Evolutionary conservation across 345 rosid genomes (phyloP), one percentile per base, ranked within the genome.

Genomic region (Gossypioides kirkii): DNA sequence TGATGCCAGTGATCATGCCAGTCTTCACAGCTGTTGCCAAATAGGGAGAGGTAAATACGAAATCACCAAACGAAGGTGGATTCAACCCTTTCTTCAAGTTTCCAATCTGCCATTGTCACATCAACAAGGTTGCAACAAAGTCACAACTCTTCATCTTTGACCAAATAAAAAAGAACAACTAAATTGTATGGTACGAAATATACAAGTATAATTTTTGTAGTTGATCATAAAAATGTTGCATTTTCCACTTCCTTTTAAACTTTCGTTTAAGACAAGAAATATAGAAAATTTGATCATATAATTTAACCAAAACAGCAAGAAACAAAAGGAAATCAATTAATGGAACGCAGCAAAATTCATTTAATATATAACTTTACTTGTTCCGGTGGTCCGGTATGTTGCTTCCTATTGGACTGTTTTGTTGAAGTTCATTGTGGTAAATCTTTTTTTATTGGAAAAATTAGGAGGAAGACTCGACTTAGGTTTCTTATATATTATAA

Each of bases 1-100:
- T 86, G 81, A 91, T 77, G 53, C 97, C 97, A 2, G 96, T 91
- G 79, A 91, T 72, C 65, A 93, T 81, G 70, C 98, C 97, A 2
- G 94, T 86, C 77, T 90, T 88, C 61, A 88, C 67, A 2, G 92
- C 91, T 8, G 83, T 73, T 9, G 78, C 42, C 17, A 90, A 84
- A 78, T 88, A 80, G 26, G 92, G 85, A 10, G 85, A 78, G 61
- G 77, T 80, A 55, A 93, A 87, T 4, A 82, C 74, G 60, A 93
- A 74, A 82, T 90, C 87, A 53, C 86, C 80, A 45, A 89, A 58
- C 8, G 98, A 90, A 25, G 77, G 85, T 72, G 98, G 98, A 79
- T 93, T 93, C 58, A 93, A 64, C 59, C 98, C 98, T 75, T 86
- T 90, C 89, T 86, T 91, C 80, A 93, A 50, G 18, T 88, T 53